Percentiles rank a stretch among this genome's conserved stretches.
Evolutionary conservation across 108 stramenopile species (phyloP).

Genomic region (Nannochloropsis gaditana): DNA sequence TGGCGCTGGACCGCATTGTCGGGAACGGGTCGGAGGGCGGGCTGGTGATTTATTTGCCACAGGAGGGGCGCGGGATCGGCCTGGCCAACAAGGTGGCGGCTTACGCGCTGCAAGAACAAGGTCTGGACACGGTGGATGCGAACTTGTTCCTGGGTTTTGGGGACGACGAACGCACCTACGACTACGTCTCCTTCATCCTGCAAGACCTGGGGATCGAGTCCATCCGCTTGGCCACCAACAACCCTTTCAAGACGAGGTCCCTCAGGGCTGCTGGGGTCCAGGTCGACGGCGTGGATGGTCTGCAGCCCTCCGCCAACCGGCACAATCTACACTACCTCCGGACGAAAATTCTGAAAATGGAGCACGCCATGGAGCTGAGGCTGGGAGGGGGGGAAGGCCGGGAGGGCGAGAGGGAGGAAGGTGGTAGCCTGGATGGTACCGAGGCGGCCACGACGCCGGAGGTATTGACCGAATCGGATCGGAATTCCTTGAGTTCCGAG

Average conservation of each 20-base stretch:
- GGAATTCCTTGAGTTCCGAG: neutral
- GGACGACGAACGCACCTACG: slow-evolving; percentile 69
- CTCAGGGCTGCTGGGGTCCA: slow-evolving; percentile 51
- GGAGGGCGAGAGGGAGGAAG: neutral
- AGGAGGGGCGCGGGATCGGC: slow-evolving; percentile 98
- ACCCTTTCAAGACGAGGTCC: slow-evolving; percentile 64
- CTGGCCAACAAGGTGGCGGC: slow-evolving; percentile 96
- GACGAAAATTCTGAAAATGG: slow-evolving; percentile 55
- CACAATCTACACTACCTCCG: slow-evolving; percentile 53
- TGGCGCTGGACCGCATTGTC: slow-evolving; percentile 72
- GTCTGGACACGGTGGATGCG: slow-evolving; percentile 96
- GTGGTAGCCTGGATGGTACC: neutral
- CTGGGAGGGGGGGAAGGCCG: neutral
- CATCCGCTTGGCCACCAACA: slow-evolving; percentile 91
- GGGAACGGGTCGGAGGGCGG: slow-evolving; percentile 42
- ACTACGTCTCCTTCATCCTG: slow-evolving; percentile 69
- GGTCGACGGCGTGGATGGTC: slow-evolving; percentile 39
- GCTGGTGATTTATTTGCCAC: slow-evolving; percentile 55
- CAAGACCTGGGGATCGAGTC: slow-evolving; percentile 72
- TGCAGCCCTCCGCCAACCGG: slow-evolving; percentile 45
- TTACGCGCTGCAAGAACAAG: slow-evolving; percentile 87
- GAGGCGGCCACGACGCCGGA: neutral
- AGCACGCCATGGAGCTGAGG: slow-evolving; percentile 34
- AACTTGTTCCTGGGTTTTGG: slow-evolving; percentile 91
- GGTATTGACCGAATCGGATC: neutral